phyloP scores from a whole-genome alignment of 2,329 filamentous ascomycete genomes.

The Exophiala viscosa region DNA sequence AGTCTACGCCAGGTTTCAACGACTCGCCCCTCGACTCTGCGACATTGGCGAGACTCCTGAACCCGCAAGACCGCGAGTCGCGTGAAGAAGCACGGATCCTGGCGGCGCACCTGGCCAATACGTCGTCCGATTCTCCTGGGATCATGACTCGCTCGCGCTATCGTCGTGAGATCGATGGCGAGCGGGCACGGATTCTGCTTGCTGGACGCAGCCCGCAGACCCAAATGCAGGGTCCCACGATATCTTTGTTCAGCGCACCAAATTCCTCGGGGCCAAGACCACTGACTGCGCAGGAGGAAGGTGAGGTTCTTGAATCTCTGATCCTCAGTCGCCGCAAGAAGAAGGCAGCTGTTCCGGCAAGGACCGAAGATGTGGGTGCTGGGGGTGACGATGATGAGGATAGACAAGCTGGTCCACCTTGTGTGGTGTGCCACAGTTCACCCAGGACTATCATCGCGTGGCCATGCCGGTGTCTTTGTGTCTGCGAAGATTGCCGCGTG shows the following conservation, averaged over 20 bases:
- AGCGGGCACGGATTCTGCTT: constrained; percentile 66
- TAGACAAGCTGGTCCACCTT: constrained; percentile 66
- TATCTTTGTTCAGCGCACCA: constrained; percentile 13
- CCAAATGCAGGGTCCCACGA: constrained; percentile 41
- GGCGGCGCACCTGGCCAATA: constrained; percentile 64
- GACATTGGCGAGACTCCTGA: constrained; percentile 74
- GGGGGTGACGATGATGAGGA: constrained; percentile 21
- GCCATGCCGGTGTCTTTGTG: constrained; percentile 90
- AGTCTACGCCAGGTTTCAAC: constrained; percentile 47
- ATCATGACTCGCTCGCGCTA: constrained; percentile 82
- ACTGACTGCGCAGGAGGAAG: constrained; percentile 52
- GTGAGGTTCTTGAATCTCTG: constrained; percentile 56
- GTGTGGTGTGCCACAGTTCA: constrained; percentile 87
- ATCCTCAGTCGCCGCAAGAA: constrained; percentile 51
- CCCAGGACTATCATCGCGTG: constrained; percentile 87
- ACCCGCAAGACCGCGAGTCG: constrained; percentile 73
- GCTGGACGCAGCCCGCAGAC: constrained; percentile 37
- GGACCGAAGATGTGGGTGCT: constrained; percentile 1
- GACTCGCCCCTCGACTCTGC: constrained; percentile 63
- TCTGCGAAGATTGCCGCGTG: constrained; percentile 93
- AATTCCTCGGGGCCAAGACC: constrained; percentile 25
- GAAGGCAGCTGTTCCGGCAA: constrained; percentile 28
- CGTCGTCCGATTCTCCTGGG: constrained; percentile 23
- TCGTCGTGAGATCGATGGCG: constrained; percentile 62
- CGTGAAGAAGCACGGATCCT: constrained; percentile 76